Evolutionary conservation across 192 early-diverging fungal species (phyloP).

Genomic region (Coemansia sp.): DNA sequence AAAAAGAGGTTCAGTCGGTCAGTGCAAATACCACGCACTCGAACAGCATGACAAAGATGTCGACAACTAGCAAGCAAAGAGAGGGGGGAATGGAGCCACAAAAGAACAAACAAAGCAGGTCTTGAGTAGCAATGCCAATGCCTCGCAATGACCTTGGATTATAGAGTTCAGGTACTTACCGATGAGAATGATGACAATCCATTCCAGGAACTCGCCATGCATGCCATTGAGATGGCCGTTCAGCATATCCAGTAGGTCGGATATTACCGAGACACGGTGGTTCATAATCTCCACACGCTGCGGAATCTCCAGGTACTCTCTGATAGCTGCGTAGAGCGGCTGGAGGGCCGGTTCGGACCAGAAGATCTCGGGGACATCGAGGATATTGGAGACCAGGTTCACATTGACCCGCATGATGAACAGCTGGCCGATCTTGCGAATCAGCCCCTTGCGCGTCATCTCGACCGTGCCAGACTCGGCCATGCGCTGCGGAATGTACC

Average conservation of each 20-base stretch:
- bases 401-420: conserved; percentile 89
- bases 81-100: neutral
- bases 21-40: conserved; percentile 44
- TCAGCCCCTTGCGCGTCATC: conserved; percentile 87
- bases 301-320: conserved; percentile 76
- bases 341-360: conserved; percentile 83
- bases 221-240: conserved; percentile 88
- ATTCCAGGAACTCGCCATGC: conserved; percentile 87
- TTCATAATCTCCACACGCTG: conserved; percentile 89
- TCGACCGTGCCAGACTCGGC: conserved; percentile 87
- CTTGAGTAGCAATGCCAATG: neutral
- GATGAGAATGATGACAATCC: conserved; percentile 95
- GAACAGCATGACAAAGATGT: conserved; percentile 42
- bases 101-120: neutral
- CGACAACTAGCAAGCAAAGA: conserved; percentile 23
- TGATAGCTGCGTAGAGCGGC: conserved; percentile 70
- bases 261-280: conserved; percentile 86
- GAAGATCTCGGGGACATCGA: conserved; percentile 92
- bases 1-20: conserved; percentile 16
- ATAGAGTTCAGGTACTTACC: conserved; percentile 34
- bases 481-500: conserved; percentile 89
- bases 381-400: conserved; percentile 79
- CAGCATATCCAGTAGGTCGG: conserved; percentile 90
- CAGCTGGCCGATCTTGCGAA: conserved; percentile 91
- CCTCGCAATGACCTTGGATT: neutral